Evolutionary conservation across 768 basidiomycete genomes (phyloP).

Genomic region (Podaxis carcinomalis): DNA sequence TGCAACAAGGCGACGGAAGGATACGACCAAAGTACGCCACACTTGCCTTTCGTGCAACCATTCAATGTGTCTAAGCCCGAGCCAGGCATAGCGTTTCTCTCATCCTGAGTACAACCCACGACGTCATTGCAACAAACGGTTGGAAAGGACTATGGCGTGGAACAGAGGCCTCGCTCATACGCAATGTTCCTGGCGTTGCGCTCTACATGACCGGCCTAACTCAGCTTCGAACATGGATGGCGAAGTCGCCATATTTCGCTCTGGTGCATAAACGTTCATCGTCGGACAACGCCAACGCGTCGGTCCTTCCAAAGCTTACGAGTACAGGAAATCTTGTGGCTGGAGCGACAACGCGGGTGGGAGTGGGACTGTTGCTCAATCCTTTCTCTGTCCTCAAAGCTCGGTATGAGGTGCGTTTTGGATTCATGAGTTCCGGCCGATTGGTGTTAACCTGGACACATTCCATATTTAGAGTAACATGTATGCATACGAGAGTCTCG

Average conservation of each 20-base stretch:
- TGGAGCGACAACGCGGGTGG: constrained; percentile 77
- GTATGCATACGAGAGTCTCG: constrained; percentile 63
- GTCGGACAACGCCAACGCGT: constrained; percentile 19
- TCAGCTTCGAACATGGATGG: constrained; percentile 74
- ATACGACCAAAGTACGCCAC: constrained; percentile 29
- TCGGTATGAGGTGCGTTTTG: constrained; percentile 71
- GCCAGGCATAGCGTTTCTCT: constrained; percentile 27
- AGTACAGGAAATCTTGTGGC: constrained; percentile 80
- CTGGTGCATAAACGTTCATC: constrained; percentile 19
- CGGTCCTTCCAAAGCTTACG: constrained; percentile 65
- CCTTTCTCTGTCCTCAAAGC: constrained; percentile 92
- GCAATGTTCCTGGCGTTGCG: constrained; percentile 92
- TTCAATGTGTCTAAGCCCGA: background rate
- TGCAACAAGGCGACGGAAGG: constrained; percentile 73
- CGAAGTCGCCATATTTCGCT: constrained; percentile 68
- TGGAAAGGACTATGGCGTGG: constrained; percentile 82
- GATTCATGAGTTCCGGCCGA: background rate
- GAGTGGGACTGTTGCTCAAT: constrained; percentile 81
- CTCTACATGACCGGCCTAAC: constrained; percentile 87
- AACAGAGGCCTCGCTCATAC: constrained; percentile 71
- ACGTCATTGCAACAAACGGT: constrained; percentile 63
- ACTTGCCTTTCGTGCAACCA: background rate
- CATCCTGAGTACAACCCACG: constrained; percentile 47
- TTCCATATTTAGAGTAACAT: constrained; percentile 58
- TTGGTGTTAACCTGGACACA: background rate